Conservation (phyloP, 345 rosid species). For the Populus euphratica region DNA sequence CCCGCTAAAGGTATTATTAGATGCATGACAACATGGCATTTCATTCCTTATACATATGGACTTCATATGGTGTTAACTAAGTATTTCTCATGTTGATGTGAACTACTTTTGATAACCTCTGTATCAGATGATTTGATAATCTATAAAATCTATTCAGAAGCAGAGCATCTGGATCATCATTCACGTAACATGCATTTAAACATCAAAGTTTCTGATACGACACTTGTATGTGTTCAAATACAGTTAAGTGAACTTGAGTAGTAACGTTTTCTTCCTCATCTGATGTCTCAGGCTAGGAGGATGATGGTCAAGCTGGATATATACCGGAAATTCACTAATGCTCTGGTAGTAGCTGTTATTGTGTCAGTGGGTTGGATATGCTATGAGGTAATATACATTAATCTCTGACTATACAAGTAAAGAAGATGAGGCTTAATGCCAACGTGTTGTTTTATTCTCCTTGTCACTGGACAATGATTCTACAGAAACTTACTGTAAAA, state of each 20-base stretch:
- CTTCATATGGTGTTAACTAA: background rate
- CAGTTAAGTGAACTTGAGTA: background rate
- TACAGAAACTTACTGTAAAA: background rate
- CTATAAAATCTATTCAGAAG: background rate
- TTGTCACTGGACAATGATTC: background rate
- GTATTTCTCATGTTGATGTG: background rate
- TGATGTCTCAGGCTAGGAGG: constrained; percentile 61
- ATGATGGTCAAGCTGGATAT: constrained; percentile 81
- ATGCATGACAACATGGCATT: background rate
- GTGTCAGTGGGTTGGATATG: constrained; percentile 96
- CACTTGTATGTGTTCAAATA: background rate
- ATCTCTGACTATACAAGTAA: background rate
- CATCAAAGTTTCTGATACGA: background rate
- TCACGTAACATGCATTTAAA: background rate
- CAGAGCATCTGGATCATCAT: background rate
- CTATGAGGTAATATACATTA: constrained; percentile 66
- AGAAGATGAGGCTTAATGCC: too few species aligned
- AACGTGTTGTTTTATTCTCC: background rate
- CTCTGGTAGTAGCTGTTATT: constrained; percentile 83
- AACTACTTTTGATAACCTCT: background rate
- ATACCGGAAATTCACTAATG: constrained; percentile 93
- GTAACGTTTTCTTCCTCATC: constrained; percentile 7
- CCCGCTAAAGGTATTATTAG: background rate
- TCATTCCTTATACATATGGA: background rate
- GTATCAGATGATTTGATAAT: background rate